A percentile compares a stretch with the other conserved stretches of the same genome.
phyloP scores from a whole-genome alignment of 371 early-diverging fungal genomes.

The Mucor indicus region DNA sequence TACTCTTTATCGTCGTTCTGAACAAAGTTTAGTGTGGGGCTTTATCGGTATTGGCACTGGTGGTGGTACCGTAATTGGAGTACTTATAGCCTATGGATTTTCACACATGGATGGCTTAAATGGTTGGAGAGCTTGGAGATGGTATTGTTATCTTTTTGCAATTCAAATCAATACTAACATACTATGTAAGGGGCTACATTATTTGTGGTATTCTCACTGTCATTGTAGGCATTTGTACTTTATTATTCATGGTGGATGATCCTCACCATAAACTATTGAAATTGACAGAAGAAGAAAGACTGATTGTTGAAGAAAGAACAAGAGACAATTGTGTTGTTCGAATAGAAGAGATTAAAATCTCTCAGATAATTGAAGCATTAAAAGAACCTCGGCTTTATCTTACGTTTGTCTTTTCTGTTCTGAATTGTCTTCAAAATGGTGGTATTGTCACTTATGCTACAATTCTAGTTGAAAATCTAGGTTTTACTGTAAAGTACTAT shows the following conservation, averaged over 20 bases:
- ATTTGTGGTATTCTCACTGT: constrained; percentile 34
- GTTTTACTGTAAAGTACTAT: constrained; percentile 28
- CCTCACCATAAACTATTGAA: constrained; percentile 18
- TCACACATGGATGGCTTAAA: constrained; percentile 15
- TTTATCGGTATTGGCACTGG: constrained; percentile 21
- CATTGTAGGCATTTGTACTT: constrained; percentile 22
- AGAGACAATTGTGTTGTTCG: constrained; percentile 35
- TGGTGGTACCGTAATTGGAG: constrained; percentile 25
- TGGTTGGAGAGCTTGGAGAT: constrained; percentile 21
- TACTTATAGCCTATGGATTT: constrained; percentile 26
- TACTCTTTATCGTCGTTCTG: constrained; percentile 32
- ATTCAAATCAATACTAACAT: not conserved
- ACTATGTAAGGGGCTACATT: constrained; percentile 27
- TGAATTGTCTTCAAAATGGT: constrained; percentile 28
- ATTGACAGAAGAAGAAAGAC: constrained; percentile 29
- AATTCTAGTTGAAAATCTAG: constrained; percentile 27
- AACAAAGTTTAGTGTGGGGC: constrained; percentile 26
- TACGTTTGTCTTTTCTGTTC: constrained; percentile 12
- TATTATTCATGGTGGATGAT: constrained; percentile 31
- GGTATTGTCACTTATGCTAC: constrained; percentile 35
- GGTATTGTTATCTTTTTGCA: constrained; percentile 7
- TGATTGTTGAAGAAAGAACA: constrained; percentile 31
- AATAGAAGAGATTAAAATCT: constrained; percentile 15
- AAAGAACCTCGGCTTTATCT: constrained; percentile 32
- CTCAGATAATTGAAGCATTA: constrained; percentile 30